Conservation (phyloP, 192 early-diverging fungal species). For the Backusella parvicylindrica region DNA sequence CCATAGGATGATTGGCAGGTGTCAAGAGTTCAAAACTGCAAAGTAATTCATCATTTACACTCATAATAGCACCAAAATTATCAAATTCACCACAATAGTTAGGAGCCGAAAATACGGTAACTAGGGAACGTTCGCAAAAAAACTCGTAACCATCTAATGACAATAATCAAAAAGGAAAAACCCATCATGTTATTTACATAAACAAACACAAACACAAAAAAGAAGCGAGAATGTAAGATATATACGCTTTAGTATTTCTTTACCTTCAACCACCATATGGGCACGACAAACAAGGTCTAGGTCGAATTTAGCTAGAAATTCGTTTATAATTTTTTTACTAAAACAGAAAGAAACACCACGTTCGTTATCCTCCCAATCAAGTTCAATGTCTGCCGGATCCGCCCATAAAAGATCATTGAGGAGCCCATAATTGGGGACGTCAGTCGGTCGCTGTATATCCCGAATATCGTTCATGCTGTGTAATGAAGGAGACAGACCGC, state of each 20-base stretch:
- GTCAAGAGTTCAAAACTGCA: conserved; percentile 65
- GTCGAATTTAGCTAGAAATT: conserved; percentile 82
- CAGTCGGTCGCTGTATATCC: conserved; percentile 73
- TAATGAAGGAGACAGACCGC: conserved; percentile 81
- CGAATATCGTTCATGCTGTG: conserved; percentile 86
- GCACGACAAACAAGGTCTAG: conserved; percentile 96
- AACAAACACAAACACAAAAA: not conserved
- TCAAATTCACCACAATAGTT: conserved; percentile 72
- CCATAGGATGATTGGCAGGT: conserved; percentile 28
- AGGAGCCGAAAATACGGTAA: conserved; percentile 90
- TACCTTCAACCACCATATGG: conserved; percentile 88
- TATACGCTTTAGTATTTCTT: not conserved
- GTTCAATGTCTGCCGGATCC: conserved; percentile 78
- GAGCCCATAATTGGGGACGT: conserved; percentile 91
- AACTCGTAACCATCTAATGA: conserved; percentile 91
- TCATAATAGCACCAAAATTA: conserved; percentile 40
- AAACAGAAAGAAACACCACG: conserved; percentile 95
- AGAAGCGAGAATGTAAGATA: not conserved
- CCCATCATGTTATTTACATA: not conserved
- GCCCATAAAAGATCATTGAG: conserved; percentile 94
- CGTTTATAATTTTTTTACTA: conserved; percentile 77
- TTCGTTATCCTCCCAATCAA: conserved; percentile 91
- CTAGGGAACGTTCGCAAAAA: conserved; percentile 92
- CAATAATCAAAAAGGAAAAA: not conserved
- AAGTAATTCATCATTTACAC: conserved; percentile 77